These are phyloP conservation scores for Vanderwaltozyma yarrowii DNA, from an alignment of 805 yeast genomes.

Conservation along the genomic window DNA sequence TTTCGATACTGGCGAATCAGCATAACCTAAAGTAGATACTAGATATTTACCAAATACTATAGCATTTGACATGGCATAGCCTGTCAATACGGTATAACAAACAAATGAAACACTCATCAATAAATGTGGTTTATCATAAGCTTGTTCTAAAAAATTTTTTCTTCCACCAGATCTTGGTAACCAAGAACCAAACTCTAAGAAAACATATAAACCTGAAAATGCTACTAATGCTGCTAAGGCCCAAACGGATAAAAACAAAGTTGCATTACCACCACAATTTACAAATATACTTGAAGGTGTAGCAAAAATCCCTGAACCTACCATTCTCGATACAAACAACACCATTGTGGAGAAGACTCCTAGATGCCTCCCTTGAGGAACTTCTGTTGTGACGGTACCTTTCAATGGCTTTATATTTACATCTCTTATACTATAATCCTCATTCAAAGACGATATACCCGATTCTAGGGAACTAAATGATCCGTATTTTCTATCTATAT, in stretches of 20 bases:
- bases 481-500: too few species aligned
- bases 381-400: constrained; percentile 14
- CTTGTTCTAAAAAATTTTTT: constrained; percentile 59
- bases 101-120: constrained; percentile 42
- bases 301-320: constrained; percentile 74
- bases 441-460: too few species aligned
- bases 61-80: constrained; percentile 44
- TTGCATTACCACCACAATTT: constrained; percentile 59
- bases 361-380: constrained; percentile 66
- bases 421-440: too few species aligned
- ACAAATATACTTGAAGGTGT: constrained; percentile 56
- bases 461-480: too few species aligned
- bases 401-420: too few species aligned
- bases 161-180: constrained; percentile 70
- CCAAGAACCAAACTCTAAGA: constrained; percentile 59
- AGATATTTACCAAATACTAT: constrained; percentile 55
- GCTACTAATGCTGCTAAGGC: constrained; percentile 48
- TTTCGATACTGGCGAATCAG: constrained; percentile 32
- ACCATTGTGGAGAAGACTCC: constrained; percentile 59
- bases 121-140: constrained; percentile 50
- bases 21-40: constrained; percentile 35
- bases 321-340: constrained; percentile 54
- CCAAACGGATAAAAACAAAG: constrained; percentile 56
- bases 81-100: constrained; percentile 42
- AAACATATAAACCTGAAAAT: constrained; percentile 56